A percentile compares a stretch with the other conserved stretches of the same genome.
phyloP scores from a whole-genome alignment of 2,329 filamentous ascomycete species.

The Colletotrichum tamarilloi region DNA sequence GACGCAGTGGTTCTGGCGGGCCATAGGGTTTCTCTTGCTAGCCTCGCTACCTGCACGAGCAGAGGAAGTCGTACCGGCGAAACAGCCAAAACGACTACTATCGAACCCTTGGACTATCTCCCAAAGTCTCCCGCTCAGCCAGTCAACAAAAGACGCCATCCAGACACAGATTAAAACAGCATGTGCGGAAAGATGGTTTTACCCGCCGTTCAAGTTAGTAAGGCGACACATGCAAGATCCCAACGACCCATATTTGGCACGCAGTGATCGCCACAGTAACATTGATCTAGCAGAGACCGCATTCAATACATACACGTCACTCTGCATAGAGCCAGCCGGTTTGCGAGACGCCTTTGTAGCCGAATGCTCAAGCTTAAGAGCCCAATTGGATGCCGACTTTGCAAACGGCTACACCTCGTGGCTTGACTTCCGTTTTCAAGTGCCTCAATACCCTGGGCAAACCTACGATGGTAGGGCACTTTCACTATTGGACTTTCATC shows the following conservation, averaged over 20 bases:
- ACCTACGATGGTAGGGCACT: not conserved
- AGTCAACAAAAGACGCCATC: not conserved
- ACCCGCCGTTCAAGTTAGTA: not conserved
- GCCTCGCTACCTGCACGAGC: constrained; percentile 14
- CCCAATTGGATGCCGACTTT: not conserved
- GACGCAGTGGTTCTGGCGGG: constrained; percentile 31
- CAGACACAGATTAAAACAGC: not conserved
- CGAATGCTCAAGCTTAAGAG: not conserved
- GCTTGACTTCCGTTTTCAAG: constrained; percentile 17
- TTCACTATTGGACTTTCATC: not conserved
- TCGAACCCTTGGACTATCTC: not conserved
- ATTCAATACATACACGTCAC: not conserved
- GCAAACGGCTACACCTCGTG: not conserved
- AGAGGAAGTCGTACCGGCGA: not conserved
- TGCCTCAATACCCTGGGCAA: constrained; percentile 14
- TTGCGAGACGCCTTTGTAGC: not conserved
- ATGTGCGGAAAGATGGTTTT: not conserved
- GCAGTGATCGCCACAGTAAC: not conserved
- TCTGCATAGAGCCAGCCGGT: not conserved
- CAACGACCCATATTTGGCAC: not conserved
- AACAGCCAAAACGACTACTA: not conserved
- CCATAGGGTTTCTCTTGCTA: constrained; percentile 5
- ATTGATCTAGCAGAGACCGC: not conserved
- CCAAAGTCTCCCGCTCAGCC: not conserved
- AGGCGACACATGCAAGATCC: not conserved